Evolutionary conservation across 306 rosid genomes (phyloP).

Genomic region (Ceratonia siliqua): DNA sequence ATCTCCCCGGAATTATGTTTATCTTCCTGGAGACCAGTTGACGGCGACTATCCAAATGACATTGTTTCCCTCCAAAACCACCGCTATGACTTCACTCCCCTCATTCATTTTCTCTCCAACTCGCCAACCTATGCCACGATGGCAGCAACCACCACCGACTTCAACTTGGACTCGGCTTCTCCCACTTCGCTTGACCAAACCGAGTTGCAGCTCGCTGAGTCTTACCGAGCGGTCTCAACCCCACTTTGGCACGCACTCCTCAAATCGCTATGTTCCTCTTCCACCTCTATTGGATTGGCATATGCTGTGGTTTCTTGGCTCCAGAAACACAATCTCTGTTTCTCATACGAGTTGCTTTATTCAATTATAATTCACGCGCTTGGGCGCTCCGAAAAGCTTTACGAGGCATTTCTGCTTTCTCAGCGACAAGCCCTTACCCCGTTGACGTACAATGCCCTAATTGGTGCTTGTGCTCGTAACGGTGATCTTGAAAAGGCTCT

Average conservation of each 20-base stretch:
- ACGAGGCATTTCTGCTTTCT: conserved; percentile 85
- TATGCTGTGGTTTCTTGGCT: conserved; percentile 90
- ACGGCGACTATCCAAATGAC: conserved; percentile 49
- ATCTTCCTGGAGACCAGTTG: conserved; percentile 34
- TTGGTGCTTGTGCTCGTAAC: conserved; percentile 89
- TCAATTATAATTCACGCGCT: conserved; percentile 95
- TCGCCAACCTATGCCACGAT: not conserved
- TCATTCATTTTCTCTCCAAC: conserved; percentile 63
- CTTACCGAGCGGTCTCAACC: conserved; percentile 83
- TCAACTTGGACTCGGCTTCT: conserved; percentile 33
- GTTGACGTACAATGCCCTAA: conserved; percentile 80
- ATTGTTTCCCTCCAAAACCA: conserved; percentile 51
- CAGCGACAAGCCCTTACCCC: conserved; percentile 75
- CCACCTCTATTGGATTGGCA: conserved; percentile 61
- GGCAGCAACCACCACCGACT: not conserved
- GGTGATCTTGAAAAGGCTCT: conserved; percentile 84
- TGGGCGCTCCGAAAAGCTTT: conserved; percentile 83
- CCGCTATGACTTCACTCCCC: conserved; percentile 81
- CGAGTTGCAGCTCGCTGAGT: conserved; percentile 82
- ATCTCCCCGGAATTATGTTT: conserved; percentile 36
- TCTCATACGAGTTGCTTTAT: conserved; percentile 85
- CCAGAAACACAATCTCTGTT: conserved; percentile 84
- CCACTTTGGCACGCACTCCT: conserved; percentile 91
- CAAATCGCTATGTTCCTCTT: conserved; percentile 73
- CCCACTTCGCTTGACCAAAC: conserved; percentile 68